Base-by-base conservation (phyloP, 148 eudicot genomes). In the Pharnaceum exiguum region DNA sequence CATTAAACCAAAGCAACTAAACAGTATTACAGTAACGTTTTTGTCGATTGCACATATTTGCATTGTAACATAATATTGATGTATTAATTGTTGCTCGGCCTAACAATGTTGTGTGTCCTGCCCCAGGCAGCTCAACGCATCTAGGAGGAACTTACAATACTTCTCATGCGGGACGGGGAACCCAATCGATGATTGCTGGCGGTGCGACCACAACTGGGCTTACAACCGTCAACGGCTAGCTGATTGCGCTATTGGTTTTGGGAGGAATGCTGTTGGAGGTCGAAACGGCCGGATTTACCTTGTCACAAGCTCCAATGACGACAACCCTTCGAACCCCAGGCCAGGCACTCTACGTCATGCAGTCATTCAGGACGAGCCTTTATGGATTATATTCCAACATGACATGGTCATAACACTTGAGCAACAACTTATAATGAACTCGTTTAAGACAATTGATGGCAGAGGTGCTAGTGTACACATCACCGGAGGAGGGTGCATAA, bases 381-480 rank as follows among this genome's bases (percentile, higher is more conserved):
- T 47, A 47, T 47, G 79, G 79, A 75, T 75, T 24, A 36, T 75
- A 5, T 75, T 75, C 64, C 28, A 65, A 27, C 56, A 46, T 7
- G 71, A 70, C 57, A 75, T 75, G 79, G 75, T 69, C 10, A 69
- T 74, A 33, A 21, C 44, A 2, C 43, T 72, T 5, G 66, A 46
- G 44, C 51, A 45, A 28, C 69, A 72, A 54, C 76, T 72, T 4
- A 38, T 66, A 13, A 59, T 72, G 71, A 72, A 60, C 63, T 51
- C 62, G 10, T 67, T 47, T 68, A 67, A 72, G 57, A 72, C 76
- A 39, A 60, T 72, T 16, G 76, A 72, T 55, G 76, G 66, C n/a
- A 51, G 76, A n/a, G 76, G 77, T 3, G 72, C 54, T 1, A 61
- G 63, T 32, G 72, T 72, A 10, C 77, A 72, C 56, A 72, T 72